Evolutionary conservation across 441 rosid genomes (phyloP).

Genomic region (Dalechampia spathulata): DNA sequence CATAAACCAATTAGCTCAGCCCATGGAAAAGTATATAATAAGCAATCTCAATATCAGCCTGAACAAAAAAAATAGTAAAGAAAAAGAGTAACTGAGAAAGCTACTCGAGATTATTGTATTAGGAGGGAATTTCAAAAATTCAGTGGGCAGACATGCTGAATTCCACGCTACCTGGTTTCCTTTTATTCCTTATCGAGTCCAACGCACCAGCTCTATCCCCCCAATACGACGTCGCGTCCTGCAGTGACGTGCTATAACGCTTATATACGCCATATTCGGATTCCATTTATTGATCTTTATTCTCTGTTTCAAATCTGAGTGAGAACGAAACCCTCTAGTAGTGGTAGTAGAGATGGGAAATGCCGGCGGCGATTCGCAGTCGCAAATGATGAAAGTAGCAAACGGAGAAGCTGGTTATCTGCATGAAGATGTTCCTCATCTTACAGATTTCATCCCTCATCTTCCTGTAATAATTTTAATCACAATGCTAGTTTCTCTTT

Average conservation of each 20-base stretch:
- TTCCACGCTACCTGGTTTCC: not conserved
- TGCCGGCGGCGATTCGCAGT: slow-evolving; percentile 4
- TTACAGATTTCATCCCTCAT: slow-evolving; percentile 47
- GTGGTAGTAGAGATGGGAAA: not conserved
- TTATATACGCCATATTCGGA: too few relatives aligned
- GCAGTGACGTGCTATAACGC: too few relatives aligned
- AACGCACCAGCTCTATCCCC: too few relatives aligned
- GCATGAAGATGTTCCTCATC: slow-evolving; percentile 75
- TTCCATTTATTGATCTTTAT: not conserved
- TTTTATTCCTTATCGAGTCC: too few relatives aligned
- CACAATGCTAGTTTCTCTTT: too few relatives aligned
- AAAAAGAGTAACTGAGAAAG: too few relatives aligned
- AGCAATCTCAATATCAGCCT: too few relatives aligned
- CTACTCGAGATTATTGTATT: too few relatives aligned
- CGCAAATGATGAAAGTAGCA: slow-evolving; percentile 29
- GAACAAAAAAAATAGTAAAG: too few relatives aligned
- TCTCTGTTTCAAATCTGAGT: not conserved
- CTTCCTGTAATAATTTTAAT: slow-evolving; percentile 39
- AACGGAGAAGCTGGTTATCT: slow-evolving; percentile 46
- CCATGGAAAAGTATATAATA: not conserved
- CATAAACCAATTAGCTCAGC: not conserved
- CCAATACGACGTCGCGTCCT: too few relatives aligned
- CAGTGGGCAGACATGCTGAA: not conserved
- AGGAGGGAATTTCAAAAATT: not conserved
- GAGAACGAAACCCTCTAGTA: not conserved